Base-by-base conservation (phyloP, 108 stramenopile genomes). In the Poteriospumella lacustris region DNA sequence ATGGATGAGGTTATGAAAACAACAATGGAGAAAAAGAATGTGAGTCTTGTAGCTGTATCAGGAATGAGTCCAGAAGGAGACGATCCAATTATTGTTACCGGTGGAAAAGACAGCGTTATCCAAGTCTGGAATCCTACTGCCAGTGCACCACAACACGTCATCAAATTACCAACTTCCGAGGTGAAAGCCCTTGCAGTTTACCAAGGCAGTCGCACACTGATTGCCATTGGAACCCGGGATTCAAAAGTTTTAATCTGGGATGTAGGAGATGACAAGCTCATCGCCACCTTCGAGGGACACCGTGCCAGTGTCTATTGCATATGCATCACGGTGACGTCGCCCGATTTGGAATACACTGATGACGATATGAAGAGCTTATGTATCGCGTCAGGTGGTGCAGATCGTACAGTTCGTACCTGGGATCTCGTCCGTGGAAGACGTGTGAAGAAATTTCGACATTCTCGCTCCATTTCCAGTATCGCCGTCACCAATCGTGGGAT, bases 371-470 rank as follows among this genome's bases (percentile, higher is more conserved):
- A 56, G 9, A 5, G 36, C 47, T 5, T 73, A 9, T 73, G 33
- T 33, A 34, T 73, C 28, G 70, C 36, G 28, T 73, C 70, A 33
- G 70, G 70, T 3, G 47, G 70, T 5, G 70, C 47, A 26, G 70
- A 73, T 56, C 70, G 70, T 5, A 38, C 70, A 12, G 70, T 56
- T 3, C 38, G 70, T 5, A 52, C 40, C 3, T 73, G 70, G 70
- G 47, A 56, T 38, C 5, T 73, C 15, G 3, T 19, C 36, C 38
- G 40, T 42, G 47, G 47, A 3, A 73, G 31, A 56, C 12, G 31
- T 3, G n/a, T 39, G 41, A 73, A 73, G 47, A 73, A 73, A 24
- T 73, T 73, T 38, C 70, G 70, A 5, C 70, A 73, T 38, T 9
- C 3, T 5, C 70, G 70, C 12, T 52, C 70, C 31, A 56, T 73